Base-by-base conservation (phyloP, 2,329 filamentous ascomycete species). In the Pseudocercospora fuligena region DNA sequence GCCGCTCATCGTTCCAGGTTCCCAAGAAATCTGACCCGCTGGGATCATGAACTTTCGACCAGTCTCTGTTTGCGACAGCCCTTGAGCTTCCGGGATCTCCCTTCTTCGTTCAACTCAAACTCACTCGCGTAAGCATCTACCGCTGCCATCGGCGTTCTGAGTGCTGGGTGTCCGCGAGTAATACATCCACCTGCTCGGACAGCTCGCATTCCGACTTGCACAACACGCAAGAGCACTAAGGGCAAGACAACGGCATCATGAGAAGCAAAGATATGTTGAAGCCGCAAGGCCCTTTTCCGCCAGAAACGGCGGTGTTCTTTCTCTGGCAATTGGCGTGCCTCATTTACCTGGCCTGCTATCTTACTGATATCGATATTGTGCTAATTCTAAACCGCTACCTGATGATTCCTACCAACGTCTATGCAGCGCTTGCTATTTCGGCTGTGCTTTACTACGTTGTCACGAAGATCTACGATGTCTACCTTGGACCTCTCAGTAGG, bases 381-480 rank as follows among this genome's bases (percentile, higher is more conserved):
- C 2, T 9, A 2, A 1, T 19, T 9, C 2, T 53, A 12, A 2
- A 25, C 6, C 19, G 21, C 49, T 27, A 3, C 14, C 7, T 23
- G 2, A 47, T 12, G 14, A 47, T 53, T 16, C 14, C 23, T 27
- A 5, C 19, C 23, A 53, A 25, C 23, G 21, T 53, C 12, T 25
- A 14, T 6, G 23, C 23, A 9, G n/a, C 47, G 19, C n/a, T 51
- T 12, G 47, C 19, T 51, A 8, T 11, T 51, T 23, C 23, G 47
- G 21, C 36, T 40, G 14, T 47, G 16, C 14, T 33, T 56, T 66
- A 63, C 53, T 49, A 27, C 21, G 2, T 63, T 6, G n/a, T 36
- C 21, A 29, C 25, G 9, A 33, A 29, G 9, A 19, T 60, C 6
- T 68, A 65, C 46, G 58, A 47, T 43, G 67, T 58, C 23, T 68